A percentile compares a stretch with the other conserved stretches of the same genome.
phyloP scores from a whole-genome alignment of 768 basidiomycete species.

The Boletus vermiculosoides region DNA sequence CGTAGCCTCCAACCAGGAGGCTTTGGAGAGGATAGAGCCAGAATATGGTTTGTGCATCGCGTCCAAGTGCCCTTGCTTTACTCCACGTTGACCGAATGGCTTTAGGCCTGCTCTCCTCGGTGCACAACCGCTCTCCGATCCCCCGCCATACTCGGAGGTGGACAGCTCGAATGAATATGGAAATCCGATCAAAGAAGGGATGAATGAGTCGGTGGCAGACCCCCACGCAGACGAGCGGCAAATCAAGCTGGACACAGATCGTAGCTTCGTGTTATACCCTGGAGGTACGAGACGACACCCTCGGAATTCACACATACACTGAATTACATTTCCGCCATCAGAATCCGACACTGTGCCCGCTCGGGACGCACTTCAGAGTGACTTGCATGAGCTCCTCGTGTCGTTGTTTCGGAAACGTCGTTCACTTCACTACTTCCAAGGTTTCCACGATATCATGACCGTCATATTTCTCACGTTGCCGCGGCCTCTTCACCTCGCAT shows the following conservation, averaged over 20 bases:
- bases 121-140: constrained; percentile 41
- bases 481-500: constrained; percentile 50
- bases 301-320: constrained; percentile 10
- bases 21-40: constrained; percentile 54
- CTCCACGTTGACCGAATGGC: constrained; percentile 20
- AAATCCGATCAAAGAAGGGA: neutral
- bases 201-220: neutral
- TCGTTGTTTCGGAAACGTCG: constrained; percentile 71
- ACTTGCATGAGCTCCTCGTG: constrained; percentile 72
- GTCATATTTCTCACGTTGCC: constrained; percentile 79
- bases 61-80: constrained; percentile 4
- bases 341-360: constrained; percentile 15
- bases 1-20: constrained; percentile 59
- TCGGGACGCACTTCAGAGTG: constrained; percentile 57
- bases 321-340: constrained; percentile 13
- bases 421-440: constrained; percentile 82
- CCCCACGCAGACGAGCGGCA: constrained; percentile 81
- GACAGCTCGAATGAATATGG: constrained; percentile 9
- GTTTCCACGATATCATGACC: constrained; percentile 90
- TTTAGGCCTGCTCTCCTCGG: constrained; percentile 31
- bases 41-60: constrained; percentile 50
- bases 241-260: constrained; percentile 84
- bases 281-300: constrained; percentile 52
- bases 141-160: constrained; percentile 28
- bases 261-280: constrained; percentile 92